A percentile compares a stretch with the other conserved stretches of the same genome.
These are phyloP conservation scores for Hippophae rhamnoides DNA, from an alignment of 306 rosid genomes.

Conservation along the genomic window DNA sequence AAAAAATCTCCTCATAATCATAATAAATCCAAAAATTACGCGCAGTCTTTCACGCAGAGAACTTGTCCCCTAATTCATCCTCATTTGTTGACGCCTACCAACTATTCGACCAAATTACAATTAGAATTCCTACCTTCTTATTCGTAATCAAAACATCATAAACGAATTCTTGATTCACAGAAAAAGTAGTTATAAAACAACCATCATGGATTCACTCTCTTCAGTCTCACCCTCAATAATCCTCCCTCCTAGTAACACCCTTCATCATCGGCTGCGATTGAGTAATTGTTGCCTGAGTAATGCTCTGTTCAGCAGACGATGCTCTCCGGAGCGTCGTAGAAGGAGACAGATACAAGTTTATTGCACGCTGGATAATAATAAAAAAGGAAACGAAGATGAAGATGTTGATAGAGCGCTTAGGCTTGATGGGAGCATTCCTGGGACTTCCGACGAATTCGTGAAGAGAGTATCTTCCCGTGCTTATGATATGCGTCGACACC, in stretches of 20 bases:
- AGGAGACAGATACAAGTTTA: conserved; percentile 17
- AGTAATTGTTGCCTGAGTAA: conserved; percentile 17
- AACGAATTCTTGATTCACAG: background rate
- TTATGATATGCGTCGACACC: conserved; percentile 83
- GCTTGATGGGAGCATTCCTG: conserved; percentile 73
- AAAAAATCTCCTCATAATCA: too few species aligned
- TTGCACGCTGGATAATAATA: conserved; percentile 24
- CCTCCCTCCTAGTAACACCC: conserved; percentile 44
- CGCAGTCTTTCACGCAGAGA: conserved; percentile 22
- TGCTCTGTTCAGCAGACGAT: conserved; percentile 5
- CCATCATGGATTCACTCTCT: conserved; percentile 73
- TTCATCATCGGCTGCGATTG: conserved; percentile 24
- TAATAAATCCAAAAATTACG: background rate
- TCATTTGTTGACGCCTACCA: conserved; percentile 6
- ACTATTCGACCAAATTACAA: conserved; percentile 4
- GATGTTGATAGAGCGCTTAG: conserved; percentile 73
- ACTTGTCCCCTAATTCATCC: background rate
- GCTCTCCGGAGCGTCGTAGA: conserved; percentile 14
- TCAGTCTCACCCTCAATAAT: conserved; percentile 61
- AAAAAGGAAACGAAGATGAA: conserved; percentile 18
- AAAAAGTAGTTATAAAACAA: too few species aligned
- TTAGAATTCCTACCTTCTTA: background rate
- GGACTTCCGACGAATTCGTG: conserved; percentile 66
- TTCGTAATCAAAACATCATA: background rate
- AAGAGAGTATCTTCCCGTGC: conserved; percentile 90